These are phyloP conservation scores for Domatiomyces globalis DNA, from an alignment of 2,329 filamentous ascomycete species.

Conservation along the genomic window DNA sequence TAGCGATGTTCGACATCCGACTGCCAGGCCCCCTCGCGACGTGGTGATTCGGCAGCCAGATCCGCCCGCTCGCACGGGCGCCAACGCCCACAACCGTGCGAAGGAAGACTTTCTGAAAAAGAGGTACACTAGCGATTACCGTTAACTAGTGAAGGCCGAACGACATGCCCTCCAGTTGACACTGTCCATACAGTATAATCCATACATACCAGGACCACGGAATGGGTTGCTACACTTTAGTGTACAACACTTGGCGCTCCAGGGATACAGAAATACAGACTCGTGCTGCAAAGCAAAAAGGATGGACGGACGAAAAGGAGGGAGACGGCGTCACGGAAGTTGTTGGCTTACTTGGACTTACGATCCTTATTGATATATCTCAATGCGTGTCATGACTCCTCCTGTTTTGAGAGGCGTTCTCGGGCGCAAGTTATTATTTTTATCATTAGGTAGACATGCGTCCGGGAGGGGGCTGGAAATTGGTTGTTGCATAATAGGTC, in stretches of 20 bases:
- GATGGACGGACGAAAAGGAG: background rate
- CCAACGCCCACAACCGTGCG: slow-evolving; percentile 8
- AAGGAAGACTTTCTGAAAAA: slow-evolving; percentile 7
- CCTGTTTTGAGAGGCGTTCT: background rate
- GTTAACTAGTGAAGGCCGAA: background rate
- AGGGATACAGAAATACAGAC: slow-evolving; percentile 4
- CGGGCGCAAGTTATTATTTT: background rate
- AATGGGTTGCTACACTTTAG: slow-evolving; percentile 4
- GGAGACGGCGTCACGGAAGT: background rate
- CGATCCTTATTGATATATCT: background rate
- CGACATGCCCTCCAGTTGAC: background rate
- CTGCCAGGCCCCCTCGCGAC: slow-evolving; percentile 3
- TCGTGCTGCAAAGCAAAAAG: slow-evolving; percentile 11
- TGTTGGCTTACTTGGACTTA: background rate
- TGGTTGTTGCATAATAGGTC: background rate
- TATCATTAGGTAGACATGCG: background rate
- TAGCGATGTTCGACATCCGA: slow-evolving; percentile 3
- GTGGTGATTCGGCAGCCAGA: slow-evolving; percentile 9
- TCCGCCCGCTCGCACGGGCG: background rate
- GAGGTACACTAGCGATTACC: background rate
- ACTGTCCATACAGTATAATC: background rate
- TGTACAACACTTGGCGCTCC: background rate
- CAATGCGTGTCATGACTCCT: background rate
- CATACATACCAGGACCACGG: slow-evolving; percentile 1
- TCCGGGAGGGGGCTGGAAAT: no score